Conservation (phyloP, 2,329 filamentous ascomycete genomes). For the Proliferodiscus dingleyae region DNA sequence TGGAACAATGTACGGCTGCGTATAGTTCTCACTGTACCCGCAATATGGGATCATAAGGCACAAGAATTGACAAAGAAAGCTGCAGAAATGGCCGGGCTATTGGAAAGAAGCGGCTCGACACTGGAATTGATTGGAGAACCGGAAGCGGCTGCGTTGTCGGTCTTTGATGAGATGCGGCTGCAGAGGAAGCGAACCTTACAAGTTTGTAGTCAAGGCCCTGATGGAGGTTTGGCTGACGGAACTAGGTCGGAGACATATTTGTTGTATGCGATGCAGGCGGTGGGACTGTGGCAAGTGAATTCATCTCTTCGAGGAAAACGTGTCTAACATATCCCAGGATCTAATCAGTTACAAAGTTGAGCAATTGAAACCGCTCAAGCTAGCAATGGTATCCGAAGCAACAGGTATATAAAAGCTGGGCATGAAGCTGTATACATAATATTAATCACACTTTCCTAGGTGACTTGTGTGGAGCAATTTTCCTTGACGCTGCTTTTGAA, state of each 20-base stretch:
- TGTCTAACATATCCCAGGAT: slow-evolving; percentile 1
- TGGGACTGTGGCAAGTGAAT: slow-evolving; percentile 1
- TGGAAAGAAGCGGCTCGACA: background rate
- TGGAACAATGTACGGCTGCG: slow-evolving; percentile 3
- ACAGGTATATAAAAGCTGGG: slow-evolving; percentile 5
- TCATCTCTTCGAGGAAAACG: no score
- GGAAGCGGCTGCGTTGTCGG: slow-evolving; percentile 8
- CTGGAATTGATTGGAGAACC: slow-evolving; percentile 6
- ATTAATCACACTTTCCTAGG: background rate
- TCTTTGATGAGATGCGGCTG: background rate
- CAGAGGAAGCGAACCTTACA: slow-evolving; percentile 3
- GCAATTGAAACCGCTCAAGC: slow-evolving; percentile 4
- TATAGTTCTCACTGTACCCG: slow-evolving; percentile 9
- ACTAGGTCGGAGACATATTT: slow-evolving; percentile 44
- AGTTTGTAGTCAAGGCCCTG: background rate
- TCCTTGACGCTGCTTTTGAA: slow-evolving; percentile 7
- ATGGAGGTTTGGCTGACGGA: background rate
- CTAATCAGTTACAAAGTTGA: slow-evolving; percentile 9
- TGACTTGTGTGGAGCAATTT: slow-evolving; percentile 8
- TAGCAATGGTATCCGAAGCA: slow-evolving; percentile 4
- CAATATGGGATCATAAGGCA: slow-evolving; percentile 8
- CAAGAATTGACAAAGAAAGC: slow-evolving; percentile 45
- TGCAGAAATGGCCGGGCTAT: slow-evolving; percentile 27
- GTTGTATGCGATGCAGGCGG: slow-evolving; percentile 59
- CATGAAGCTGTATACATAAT: background rate